Conservation (phyloP, 768 basidiomycete species). For the Phylloporus scabripes region DNA sequence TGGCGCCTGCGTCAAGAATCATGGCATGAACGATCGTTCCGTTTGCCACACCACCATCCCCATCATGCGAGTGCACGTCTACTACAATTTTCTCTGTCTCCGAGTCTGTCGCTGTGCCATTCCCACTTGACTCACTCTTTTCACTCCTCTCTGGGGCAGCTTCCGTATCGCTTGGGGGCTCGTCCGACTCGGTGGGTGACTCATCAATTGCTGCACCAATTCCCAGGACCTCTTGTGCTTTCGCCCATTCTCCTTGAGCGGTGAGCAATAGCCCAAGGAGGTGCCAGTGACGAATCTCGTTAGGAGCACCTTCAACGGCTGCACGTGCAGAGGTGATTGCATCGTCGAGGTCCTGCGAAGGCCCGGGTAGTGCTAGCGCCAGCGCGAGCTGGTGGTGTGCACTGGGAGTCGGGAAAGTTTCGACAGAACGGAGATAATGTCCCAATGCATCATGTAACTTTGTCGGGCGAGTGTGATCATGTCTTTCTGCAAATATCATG, state of each 20-base stretch:
- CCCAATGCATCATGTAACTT: conserved; percentile 55
- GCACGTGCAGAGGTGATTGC: conserved; percentile 63
- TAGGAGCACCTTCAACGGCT: conserved; percentile 67
- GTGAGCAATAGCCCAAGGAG: conserved; percentile 80
- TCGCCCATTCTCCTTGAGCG: conserved; percentile 72
- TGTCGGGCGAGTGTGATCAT: conserved; percentile 52
- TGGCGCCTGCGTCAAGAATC: conserved; percentile 28
- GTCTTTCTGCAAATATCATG: conserved; percentile 46
- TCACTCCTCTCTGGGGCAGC: conserved; percentile 7
- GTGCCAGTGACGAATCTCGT: conserved; percentile 80
- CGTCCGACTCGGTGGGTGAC: conserved; percentile 32
- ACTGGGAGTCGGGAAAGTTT: conserved; percentile 44
- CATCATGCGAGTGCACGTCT: neutral
- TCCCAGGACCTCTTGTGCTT: conserved; percentile 71
- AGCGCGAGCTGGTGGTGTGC: conserved; percentile 80
- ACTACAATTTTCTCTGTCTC: conserved; percentile 10
- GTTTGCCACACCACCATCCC: neutral
- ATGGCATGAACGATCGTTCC: conserved; percentile 13
- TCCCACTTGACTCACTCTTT: conserved; percentile 1
- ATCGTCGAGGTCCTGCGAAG: conserved; percentile 55
- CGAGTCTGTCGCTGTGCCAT: conserved; percentile 2
- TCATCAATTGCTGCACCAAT: conserved; percentile 63
- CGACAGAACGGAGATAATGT: conserved; percentile 45
- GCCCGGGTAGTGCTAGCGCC: conserved; percentile 60
- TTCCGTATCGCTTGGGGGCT: conserved; percentile 23